Conservation (phyloP, 805 yeast species). For the Hanseniaspora lindneri region DNA sequence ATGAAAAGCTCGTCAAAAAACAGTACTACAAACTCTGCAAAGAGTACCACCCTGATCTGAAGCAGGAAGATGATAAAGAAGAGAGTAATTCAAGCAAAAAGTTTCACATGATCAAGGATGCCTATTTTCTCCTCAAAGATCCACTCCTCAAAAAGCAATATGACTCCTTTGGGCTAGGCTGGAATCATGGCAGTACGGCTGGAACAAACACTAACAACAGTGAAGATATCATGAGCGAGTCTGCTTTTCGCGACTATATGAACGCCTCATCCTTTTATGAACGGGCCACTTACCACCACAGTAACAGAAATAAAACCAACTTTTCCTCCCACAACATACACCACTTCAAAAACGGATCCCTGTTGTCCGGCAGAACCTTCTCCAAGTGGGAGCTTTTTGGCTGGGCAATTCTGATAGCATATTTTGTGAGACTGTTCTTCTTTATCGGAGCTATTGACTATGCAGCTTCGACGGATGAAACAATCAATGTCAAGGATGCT, state of each 20-base stretch:
- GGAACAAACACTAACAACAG: background rate
- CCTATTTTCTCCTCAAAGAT: constrained; percentile 1
- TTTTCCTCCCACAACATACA: background rate
- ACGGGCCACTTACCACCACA: background rate
- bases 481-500: background rate
- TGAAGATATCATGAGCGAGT: constrained; percentile 6
- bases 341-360: background rate
- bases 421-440: background rate
- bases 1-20: background rate
- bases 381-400: background rate
- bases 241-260: constrained; percentile 8
- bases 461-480: background rate
- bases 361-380: constrained; percentile 1
- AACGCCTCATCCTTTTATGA: constrained; percentile 2
- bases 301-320: background rate
- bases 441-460: constrained; percentile 3
- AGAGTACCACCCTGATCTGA: constrained; percentile 5
- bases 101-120: constrained; percentile 11
- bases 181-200: constrained; percentile 4
- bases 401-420: background rate
- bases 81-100: background rate
- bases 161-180: constrained; percentile 2
- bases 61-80: background rate
- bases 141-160: background rate
- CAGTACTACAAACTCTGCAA: constrained; percentile 8